These are phyloP conservation scores for Carex cristatella DNA, from an alignment of 176 grass and related monocot genomes.

Conservation along the genomic window DNA sequence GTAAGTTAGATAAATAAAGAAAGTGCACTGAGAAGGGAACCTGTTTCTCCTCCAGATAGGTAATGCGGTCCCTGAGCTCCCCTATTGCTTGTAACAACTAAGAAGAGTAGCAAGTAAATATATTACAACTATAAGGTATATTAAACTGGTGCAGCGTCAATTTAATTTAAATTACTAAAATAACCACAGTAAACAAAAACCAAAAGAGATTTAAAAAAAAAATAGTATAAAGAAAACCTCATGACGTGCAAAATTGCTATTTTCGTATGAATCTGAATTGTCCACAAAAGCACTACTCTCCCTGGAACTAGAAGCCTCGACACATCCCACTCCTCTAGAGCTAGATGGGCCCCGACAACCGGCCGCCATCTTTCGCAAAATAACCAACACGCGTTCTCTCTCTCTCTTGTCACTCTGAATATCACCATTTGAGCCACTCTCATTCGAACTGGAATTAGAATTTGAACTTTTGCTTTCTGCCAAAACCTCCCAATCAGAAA, in stretches of 20 bases:
- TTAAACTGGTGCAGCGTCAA: neutral
- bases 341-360: neutral
- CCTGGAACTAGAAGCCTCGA: neutral
- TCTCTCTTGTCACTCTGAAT: neutral
- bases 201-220: neutral
- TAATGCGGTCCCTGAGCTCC: slow-evolving; percentile 40
- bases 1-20: slow-evolving; percentile 1
- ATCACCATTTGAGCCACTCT: neutral
- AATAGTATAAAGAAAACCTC: neutral
- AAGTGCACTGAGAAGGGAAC: slow-evolving; percentile 23
- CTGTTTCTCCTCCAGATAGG: slow-evolving; percentile 53
- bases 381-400: neutral
- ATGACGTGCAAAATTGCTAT: neutral
- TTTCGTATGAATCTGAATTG: neutral
- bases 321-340: neutral
- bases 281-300: neutral
- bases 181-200: neutral
- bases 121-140: neutral
- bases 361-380: neutral
- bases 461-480: neutral
- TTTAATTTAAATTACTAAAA: neutral
- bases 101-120: slow-evolving; percentile 18
- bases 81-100: slow-evolving; percentile 43
- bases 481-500: slow-evolving; percentile 27
- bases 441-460: slow-evolving; percentile 11